A percentile compares a stretch with the other conserved stretches of the same genome.
These are phyloP conservation scores for Neurospora terricola DNA, from an alignment of 495 filamentous ascomycete genomes.

Conservation along the genomic window DNA sequence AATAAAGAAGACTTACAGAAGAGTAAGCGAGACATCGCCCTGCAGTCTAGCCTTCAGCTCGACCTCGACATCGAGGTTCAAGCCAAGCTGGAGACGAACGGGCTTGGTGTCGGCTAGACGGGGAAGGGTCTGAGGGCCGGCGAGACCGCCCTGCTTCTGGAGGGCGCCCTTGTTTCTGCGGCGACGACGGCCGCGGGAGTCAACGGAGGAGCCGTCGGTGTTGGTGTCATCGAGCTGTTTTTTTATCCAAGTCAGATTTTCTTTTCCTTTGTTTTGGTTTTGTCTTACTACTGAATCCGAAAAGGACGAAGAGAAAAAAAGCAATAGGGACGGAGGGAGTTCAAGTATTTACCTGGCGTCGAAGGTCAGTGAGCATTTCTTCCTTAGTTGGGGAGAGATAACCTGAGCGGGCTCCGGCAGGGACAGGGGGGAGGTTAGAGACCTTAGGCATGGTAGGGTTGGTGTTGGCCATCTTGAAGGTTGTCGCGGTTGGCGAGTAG, in stretches of 20 bases:
- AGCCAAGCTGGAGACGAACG: conserved; percentile 21
- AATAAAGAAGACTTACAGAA: conserved; percentile 20
- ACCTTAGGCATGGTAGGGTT: conserved; percentile 25
- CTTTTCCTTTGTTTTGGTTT: background rate
- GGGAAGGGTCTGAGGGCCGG: conserved; percentile 6
- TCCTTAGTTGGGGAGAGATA: conserved; percentile 8
- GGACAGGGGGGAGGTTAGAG: conserved; percentile 7
- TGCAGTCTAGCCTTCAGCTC: conserved; percentile 26
- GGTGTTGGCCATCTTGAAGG: conserved; percentile 11
- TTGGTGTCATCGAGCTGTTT: conserved; percentile 19
- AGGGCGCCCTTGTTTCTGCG: conserved; percentile 15
- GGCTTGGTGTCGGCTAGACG: conserved; percentile 25
- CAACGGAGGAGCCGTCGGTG: conserved; percentile 18
- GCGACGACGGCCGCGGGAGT: conserved; percentile 16
- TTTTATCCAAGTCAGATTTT: background rate
- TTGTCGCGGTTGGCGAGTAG: background rate
- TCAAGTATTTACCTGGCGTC: conserved; percentile 15
- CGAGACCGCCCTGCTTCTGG: conserved; percentile 4
- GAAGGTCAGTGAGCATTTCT: conserved; percentile 16
- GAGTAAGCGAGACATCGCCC: conserved; percentile 25
- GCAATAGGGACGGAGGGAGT: background rate
- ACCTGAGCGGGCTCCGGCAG: conserved; percentile 3
- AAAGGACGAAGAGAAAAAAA: background rate
- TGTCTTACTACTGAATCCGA: background rate
- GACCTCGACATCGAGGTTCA: conserved; percentile 27